These are phyloP conservation scores for Fusarium agapanthi DNA, from an alignment of 2,329 filamentous ascomycete genomes.

Conservation along the genomic window DNA sequence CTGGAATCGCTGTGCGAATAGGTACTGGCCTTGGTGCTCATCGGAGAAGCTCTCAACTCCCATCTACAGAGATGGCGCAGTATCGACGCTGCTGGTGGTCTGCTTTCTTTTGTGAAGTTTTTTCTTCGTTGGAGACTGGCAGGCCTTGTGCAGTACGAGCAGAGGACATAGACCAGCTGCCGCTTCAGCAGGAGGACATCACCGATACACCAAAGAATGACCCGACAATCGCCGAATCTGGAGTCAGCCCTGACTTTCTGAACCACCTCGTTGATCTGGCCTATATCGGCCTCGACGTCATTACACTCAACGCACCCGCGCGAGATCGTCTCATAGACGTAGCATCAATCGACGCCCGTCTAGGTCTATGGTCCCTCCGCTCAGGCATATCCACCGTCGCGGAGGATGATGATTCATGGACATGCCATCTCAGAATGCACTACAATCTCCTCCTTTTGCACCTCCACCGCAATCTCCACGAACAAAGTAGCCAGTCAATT, in stretches of 20 bases:
- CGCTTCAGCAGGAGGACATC: conserved; percentile 33
- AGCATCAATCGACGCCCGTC: conserved; percentile 31
- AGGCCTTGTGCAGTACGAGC: conserved; percentile 36
- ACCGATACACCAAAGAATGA: conserved; percentile 19
- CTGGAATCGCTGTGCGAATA: conserved; percentile 37
- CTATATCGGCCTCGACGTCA: conserved; percentile 35
- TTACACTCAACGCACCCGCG: conserved; percentile 31
- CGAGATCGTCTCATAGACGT: conserved; percentile 32
- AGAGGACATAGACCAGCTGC: conserved; percentile 38
- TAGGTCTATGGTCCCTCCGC: conserved; percentile 37
- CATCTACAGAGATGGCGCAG: conserved; percentile 33
- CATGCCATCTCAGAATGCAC: conserved; percentile 39
- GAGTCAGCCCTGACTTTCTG: conserved; percentile 28
- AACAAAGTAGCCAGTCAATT: conserved; percentile 33
- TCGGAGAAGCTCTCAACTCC: conserved; percentile 31
- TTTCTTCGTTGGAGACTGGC: conserved; percentile 33
- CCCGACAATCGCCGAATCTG: neutral
- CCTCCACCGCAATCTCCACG: conserved; percentile 34
- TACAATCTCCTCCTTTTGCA: conserved; percentile 37
- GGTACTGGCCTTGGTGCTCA: conserved; percentile 34
- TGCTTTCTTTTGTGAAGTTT: conserved; percentile 37
- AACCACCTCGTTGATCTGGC: conserved; percentile 38
- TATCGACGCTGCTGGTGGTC: conserved; percentile 41
- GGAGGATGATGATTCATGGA: conserved; percentile 33
- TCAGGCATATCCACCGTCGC: conserved; percentile 39